Conservation (phyloP, 2,329 filamentous ascomycete species). For the Fusarium robinianum region DNA sequence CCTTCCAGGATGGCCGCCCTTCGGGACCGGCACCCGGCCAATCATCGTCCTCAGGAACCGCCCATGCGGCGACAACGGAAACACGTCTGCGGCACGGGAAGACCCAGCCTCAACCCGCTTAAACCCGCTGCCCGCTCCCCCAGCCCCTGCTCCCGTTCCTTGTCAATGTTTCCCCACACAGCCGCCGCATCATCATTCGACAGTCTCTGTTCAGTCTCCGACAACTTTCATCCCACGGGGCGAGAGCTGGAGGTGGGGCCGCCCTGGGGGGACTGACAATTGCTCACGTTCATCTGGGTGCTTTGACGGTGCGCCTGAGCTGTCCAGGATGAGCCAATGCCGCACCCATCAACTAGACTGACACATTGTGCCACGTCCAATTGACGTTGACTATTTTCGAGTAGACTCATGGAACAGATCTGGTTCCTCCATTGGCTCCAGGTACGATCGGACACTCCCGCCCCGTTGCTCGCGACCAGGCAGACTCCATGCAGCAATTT, state of each 20-base stretch:
- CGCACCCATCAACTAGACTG: constrained; percentile 5
- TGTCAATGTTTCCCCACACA: constrained; percentile 36
- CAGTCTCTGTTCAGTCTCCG: constrained; percentile 21
- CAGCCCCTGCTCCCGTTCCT: constrained; percentile 30
- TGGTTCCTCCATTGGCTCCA: constrained; percentile 30
- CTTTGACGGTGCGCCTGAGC: constrained; percentile 16
- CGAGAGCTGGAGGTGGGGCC: constrained; percentile 15
- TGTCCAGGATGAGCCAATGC: constrained; percentile 7
- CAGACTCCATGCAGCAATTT: constrained; percentile 34
- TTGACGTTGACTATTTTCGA: constrained; percentile 21
- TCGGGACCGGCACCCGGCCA: constrained; percentile 25
- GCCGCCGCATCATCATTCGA: constrained; percentile 26
- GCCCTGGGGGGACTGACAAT: too few species aligned
- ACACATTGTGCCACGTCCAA: constrained; percentile 14
- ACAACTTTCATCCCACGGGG: constrained; percentile 17
- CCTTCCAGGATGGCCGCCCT: constrained; percentile 24
- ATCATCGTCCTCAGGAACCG: constrained; percentile 23
- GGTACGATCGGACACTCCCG: constrained; percentile 32
- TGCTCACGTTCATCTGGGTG: constrained; percentile 6
- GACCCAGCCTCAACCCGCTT: constrained; percentile 33
- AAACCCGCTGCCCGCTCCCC: constrained; percentile 16
- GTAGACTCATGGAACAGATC: constrained; percentile 27
- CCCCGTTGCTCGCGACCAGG: constrained; percentile 30
- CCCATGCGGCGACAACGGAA: constrained; percentile 40
- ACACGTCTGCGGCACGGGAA: constrained; percentile 36